A percentile compares a stretch with the other conserved stretches of the same genome.
Conservation (phyloP, 2,329 filamentous ascomycete species). For the Epichloe sibirici region DNA sequence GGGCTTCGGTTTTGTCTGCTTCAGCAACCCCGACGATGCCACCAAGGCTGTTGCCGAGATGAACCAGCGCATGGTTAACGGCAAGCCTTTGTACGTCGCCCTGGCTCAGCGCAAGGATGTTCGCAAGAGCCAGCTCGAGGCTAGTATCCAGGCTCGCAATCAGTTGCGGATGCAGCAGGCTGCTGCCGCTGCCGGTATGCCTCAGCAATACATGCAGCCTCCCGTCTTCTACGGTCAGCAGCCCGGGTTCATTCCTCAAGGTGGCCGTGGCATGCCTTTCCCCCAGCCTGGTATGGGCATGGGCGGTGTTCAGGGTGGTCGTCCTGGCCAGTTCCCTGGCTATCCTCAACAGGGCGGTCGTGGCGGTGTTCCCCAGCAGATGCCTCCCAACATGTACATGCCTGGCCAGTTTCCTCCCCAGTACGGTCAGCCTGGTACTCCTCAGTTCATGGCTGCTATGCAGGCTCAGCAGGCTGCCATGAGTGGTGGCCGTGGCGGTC, state of each 20-base stretch:
- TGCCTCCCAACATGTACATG: slow-evolving; percentile 79
- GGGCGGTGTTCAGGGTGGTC: slow-evolving; percentile 65
- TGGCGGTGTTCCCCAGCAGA: slow-evolving; percentile 74
- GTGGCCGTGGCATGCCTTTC: slow-evolving; percentile 55
- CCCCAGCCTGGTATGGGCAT: slow-evolving; percentile 51
- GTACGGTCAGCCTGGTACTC: slow-evolving; percentile 69
- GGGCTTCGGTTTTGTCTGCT: slow-evolving; percentile 99
- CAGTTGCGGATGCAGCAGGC: slow-evolving; percentile 97
- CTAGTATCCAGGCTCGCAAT: slow-evolving; percentile 97
- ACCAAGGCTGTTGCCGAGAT: slow-evolving; percentile 99
- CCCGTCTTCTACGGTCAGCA: slow-evolving; percentile 87
- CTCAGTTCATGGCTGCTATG: slow-evolving; percentile 70
- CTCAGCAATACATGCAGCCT: slow-evolving; percentile 76
- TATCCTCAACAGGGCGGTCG: slow-evolving; percentile 83
- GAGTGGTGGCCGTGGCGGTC: slow-evolving; percentile 49
- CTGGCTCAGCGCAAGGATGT: slow-evolving; percentile 99
- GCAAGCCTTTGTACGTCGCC: slow-evolving; percentile 95
- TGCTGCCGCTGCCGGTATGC: slow-evolving; percentile 79
- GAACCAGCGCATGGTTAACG: slow-evolving; percentile 98
- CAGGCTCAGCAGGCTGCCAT: slow-evolving; percentile 55
- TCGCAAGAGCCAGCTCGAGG: slow-evolving; percentile 97
- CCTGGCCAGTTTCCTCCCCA: slow-evolving; percentile 70
- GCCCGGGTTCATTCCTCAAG: slow-evolving; percentile 54
- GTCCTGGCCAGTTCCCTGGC: slow-evolving; percentile 74
- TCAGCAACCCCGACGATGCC: slow-evolving; percentile 97